A percentile compares a stretch with the other conserved stretches of the same genome.
Evolutionary conservation across 352 stramenopile genomes (phyloP).

Genomic region (Globisporangium takayamanum): DNA sequence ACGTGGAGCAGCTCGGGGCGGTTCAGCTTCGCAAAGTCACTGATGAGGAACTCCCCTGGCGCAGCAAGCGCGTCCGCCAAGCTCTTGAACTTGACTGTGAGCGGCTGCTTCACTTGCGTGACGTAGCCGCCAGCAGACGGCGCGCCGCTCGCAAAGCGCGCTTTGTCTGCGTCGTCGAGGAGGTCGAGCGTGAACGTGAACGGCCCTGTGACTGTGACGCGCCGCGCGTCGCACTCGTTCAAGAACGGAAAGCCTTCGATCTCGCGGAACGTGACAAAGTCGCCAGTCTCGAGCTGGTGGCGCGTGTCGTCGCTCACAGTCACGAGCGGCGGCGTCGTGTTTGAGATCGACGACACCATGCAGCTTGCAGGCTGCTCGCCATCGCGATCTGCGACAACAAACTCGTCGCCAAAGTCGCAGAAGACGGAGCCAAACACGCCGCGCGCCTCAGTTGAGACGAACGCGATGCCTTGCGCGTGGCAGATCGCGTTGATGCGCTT

Average conservation of each 20-base stretch:
- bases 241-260: slow-evolving; percentile 90
- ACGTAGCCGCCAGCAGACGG: slow-evolving; percentile 83
- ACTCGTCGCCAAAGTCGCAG: slow-evolving; percentile 96
- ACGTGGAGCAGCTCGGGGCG: slow-evolving; percentile 88
- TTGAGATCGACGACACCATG: slow-evolving; percentile 92
- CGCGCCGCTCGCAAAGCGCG: slow-evolving; percentile 49
- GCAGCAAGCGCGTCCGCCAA: slow-evolving; percentile 78
- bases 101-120: slow-evolving; percentile 95
- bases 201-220: slow-evolving; percentile 83
- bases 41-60: slow-evolving; percentile 95
- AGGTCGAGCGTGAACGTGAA: slow-evolving; percentile 97
- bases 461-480: slow-evolving; percentile 79
- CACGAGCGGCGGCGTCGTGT: slow-evolving; percentile 77
- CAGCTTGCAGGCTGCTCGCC: slow-evolving; percentile 90
- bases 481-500: slow-evolving; percentile 81
- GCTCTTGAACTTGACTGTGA: slow-evolving; percentile 91
- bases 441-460: slow-evolving; percentile 89
- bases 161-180: slow-evolving; percentile 59
- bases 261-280: slow-evolving; percentile 95
- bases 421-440: slow-evolving; percentile 96
- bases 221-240: slow-evolving; percentile 58
- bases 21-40: slow-evolving; percentile 97
- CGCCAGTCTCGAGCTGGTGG: slow-evolving; percentile 95
- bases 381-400: slow-evolving; percentile 92
- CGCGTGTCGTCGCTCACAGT: slow-evolving; percentile 97